Conservation (phyloP, 1,284 basidiomycete species). For the Rhodofomes roseus region DNA sequence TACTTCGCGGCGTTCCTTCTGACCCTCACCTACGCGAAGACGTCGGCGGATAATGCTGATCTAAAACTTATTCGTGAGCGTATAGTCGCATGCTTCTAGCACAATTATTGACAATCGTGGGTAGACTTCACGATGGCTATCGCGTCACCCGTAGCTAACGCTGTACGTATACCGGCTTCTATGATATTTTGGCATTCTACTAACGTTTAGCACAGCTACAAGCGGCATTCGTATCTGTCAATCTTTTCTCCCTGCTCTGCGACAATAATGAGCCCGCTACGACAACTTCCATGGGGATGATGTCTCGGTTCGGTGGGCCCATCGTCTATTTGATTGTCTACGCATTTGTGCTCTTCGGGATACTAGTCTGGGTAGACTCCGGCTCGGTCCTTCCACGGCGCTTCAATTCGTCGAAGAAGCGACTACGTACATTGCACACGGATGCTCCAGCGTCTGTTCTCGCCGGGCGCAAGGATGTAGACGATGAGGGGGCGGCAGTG, state of each 20-base stretch:
- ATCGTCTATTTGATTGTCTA: constrained; percentile 71
- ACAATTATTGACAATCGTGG: background rate
- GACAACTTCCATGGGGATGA: constrained; percentile 43
- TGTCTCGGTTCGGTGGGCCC: constrained; percentile 69
- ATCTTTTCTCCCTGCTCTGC: constrained; percentile 75
- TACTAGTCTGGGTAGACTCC: constrained; percentile 63
- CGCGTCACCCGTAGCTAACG: constrained; percentile 64
- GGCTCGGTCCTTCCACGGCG: constrained; percentile 42
- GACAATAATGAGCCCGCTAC: constrained; percentile 50
- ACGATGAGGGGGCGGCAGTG: constrained; percentile 49
- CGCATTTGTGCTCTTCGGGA: constrained; percentile 45
- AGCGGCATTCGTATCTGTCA: constrained; percentile 69
- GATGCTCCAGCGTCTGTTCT: constrained; percentile 6
- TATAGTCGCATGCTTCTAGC: too few species aligned
- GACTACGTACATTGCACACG: background rate
- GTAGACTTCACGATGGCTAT: constrained; percentile 65
- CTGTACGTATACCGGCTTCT: constrained; percentile 44
- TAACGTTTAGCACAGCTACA: constrained; percentile 38
- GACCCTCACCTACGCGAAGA: constrained; percentile 67
- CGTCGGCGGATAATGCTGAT: constrained; percentile 46
- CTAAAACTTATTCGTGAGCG: constrained; percentile 57
- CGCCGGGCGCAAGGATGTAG: constrained; percentile 40
- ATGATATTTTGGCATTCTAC: constrained; percentile 7
- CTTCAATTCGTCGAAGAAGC: constrained; percentile 9
- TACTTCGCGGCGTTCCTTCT: constrained; percentile 67